A percentile compares a stretch with the other conserved stretches of the same genome.
Evolutionary conservation across 805 yeast species (phyloP).

Genomic region (Candida nonsorbophila): DNA sequence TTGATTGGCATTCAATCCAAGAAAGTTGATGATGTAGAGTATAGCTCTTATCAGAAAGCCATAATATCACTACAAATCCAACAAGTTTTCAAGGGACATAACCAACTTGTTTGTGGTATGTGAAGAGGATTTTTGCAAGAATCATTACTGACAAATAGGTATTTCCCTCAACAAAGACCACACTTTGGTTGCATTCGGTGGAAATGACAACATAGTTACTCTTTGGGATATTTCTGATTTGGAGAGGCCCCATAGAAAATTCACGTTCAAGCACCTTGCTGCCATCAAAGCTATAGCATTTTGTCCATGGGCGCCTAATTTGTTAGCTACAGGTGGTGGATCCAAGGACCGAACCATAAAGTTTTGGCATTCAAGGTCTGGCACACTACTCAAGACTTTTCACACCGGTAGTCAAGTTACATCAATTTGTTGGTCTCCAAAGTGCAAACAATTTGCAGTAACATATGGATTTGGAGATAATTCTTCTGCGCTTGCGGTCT

Average conservation of each 20-base stretch:
- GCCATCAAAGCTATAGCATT: constrained; percentile 88
- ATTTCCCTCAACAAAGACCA: constrained; percentile 53
- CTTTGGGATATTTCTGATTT: constrained; percentile 61
- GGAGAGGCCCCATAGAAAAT: constrained; percentile 38
- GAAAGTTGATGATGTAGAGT: constrained; percentile 6
- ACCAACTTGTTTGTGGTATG: constrained; percentile 36
- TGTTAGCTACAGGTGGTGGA: constrained; percentile 91
- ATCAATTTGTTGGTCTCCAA: constrained; percentile 68
- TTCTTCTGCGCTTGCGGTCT: constrained; percentile 53
- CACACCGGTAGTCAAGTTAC: constrained; percentile 74
- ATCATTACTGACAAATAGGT: constrained; percentile 31
- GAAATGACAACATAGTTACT: constrained; percentile 76
- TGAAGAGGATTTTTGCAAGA: constrained; percentile 3
- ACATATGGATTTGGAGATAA: constrained; percentile 77
- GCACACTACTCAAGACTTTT: constrained; percentile 57
- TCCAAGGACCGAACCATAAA: constrained; percentile 71
- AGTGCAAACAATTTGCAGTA: constrained; percentile 60
- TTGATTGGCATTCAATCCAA: no score
- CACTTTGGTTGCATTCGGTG: constrained; percentile 69
- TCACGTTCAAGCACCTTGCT: constrained; percentile 62
- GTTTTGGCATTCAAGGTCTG: constrained; percentile 83
- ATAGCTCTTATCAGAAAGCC: no score
- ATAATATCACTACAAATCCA: constrained; percentile 4
- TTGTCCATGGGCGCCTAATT: constrained; percentile 83
- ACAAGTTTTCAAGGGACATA: constrained; percentile 19